Conservation (phyloP, 2,329 filamentous ascomycete species). For the Neopestalotiopsis clavispora region DNA sequence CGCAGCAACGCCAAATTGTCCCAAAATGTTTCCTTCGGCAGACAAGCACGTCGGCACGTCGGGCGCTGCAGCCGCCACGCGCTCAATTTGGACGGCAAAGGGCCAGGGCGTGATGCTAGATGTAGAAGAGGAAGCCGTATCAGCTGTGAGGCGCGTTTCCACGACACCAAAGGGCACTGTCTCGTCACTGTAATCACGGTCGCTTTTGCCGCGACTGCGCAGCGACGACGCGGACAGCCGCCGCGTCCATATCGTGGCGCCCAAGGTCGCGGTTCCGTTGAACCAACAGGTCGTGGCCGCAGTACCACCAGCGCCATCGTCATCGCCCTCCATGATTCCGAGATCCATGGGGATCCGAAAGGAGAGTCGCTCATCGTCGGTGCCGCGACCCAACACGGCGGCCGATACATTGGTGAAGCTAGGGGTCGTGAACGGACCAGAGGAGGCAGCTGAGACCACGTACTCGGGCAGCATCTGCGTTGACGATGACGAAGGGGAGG, state of each 20-base stretch:
- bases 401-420: slow-evolving; percentile 46
- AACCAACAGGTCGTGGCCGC: slow-evolving; percentile 60
- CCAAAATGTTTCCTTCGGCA: slow-evolving; percentile 39
- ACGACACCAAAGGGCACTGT: slow-evolving; percentile 32
- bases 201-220: background rate
- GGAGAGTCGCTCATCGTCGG: slow-evolving; percentile 57
- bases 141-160: slow-evolving; percentile 13
- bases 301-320: slow-evolving; percentile 46
- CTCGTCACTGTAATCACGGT: no score
- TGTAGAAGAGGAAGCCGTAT: slow-evolving; percentile 26
- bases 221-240: slow-evolving; percentile 27
- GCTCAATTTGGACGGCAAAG: slow-evolving; percentile 59
- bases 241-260: slow-evolving; percentile 65
- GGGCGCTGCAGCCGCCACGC: slow-evolving; percentile 51
- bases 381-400: slow-evolving; percentile 33
- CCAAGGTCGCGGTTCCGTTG: slow-evolving; percentile 54
- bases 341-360: slow-evolving; percentile 62
- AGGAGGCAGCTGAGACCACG: slow-evolving; percentile 58
- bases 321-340: slow-evolving; percentile 52
- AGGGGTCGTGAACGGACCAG: slow-evolving; percentile 58
- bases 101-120: slow-evolving; percentile 55
- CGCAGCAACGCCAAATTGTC: slow-evolving; percentile 37
- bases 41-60: slow-evolving; percentile 58
- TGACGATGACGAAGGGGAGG: slow-evolving; percentile 13
- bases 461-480: slow-evolving; percentile 33